Base-by-base conservation (phyloP, 139 green algal species). In the Chlamydomonas incerta region DNA sequence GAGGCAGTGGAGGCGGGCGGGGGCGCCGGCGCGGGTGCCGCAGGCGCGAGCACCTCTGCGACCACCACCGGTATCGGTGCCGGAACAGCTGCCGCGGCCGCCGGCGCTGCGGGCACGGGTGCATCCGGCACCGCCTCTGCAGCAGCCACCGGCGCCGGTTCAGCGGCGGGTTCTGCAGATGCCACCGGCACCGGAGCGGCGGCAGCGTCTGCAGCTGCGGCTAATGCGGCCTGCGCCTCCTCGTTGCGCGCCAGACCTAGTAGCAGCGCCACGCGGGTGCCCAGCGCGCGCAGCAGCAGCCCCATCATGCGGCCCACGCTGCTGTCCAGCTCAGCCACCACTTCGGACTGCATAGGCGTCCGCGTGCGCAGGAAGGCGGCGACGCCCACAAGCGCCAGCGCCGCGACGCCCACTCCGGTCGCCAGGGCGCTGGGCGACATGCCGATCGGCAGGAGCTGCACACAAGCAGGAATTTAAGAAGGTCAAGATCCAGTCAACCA, bases 291-390 rank as follows among this genome's bases (percentile, higher is more conserved):
- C 66, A 87, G 21, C 81, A 85, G 82, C 24, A 90, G 58, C 28
- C 21, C 14, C 34, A 55, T 37, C 81, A 90, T 88, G 58, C 81
- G 66, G 23, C 58, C 65, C 37, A 90, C 21, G 74, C 72, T 81
- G 74, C 29, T 68, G 67, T 88, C 81, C 41, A 90, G 71, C 67
- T 85, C 81, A 0, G 69, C 65, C 37, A 86, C 72, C 29, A 87
- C 65, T 1, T 88, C 55, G 0, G 35, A 37, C 71, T 76, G 20
- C 13, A 55, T 34, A 31, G 52, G 20, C 60, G 18, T 15, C 24
- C 60, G 60, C 24, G 23, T n/a, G 60, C 60, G 60, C 24, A 24
- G 20, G 60, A 66, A n/a, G 23, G n/a, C 75, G 28, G 8, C 11
- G 0, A 31, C n/a, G 3, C 41, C 77, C 11, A n/a, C 77, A 1